Evolutionary conservation across 805 yeast species (phyloP), one percentile per base, ranked within the genome.

Genomic region (Metschnikowia hibisci): DNA sequence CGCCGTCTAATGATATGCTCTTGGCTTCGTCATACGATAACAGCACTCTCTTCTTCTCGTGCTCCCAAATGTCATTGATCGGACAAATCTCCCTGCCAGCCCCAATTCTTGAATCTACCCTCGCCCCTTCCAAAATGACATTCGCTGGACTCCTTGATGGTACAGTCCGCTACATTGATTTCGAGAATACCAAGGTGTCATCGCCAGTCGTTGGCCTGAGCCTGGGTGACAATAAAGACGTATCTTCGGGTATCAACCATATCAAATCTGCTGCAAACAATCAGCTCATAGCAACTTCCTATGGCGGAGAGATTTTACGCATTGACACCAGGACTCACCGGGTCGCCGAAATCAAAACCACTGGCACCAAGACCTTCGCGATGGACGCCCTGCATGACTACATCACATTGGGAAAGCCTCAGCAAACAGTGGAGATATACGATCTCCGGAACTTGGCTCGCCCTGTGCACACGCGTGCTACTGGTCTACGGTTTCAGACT

Each of bases 401-500:
- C 39, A 45, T 83, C 9, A 76, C 81, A 1, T 69, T 82, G 11
- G 86, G 79, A 0, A 66, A 78, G 66, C 64, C 82, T 0, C 63
- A 70, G 11, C 72, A 84, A 32, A 62, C 64, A 14, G 72, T 83
- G 2, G 76, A 78, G 47, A 66, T 83, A 10, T 82, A 78, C 56
- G 89, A 84, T 50, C 55, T 72, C 9, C 63, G 84, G 20, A 68
- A 73, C 39, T 57, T 73, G 43, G 46, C 50, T 1, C 43, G 53
- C 3, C 83, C 87, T 0, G 44, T 75, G 12, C 76, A 74, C 43
- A 59, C 67, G 3, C 63, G 86, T 31, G 84, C 81, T 44, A 74
- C 82, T 30, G 87, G 90, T 0, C 67, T 87, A 41, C 78, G 78
- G 52, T 78, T 78, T 55, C 89, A 84, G 61, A 77, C 82, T 2